Base-by-base conservation (phyloP, 2,329 filamentous ascomycete genomes). In the Bimuria novae-zelandiae region DNA sequence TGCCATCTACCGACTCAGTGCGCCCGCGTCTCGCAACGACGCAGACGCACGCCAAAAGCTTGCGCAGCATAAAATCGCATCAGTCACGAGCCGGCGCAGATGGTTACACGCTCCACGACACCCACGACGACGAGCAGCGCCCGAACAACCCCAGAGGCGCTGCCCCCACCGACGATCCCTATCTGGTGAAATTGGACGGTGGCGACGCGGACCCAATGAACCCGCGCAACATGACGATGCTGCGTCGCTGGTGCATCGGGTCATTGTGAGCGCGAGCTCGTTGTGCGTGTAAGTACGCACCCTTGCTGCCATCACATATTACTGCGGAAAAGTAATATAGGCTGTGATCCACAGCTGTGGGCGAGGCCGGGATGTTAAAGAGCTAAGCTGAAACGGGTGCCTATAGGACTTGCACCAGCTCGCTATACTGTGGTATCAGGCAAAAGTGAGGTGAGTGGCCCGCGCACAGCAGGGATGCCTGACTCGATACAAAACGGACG, bases 201-300 rank as follows among this genome's bases (percentile, higher is more conserved):
- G 86, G 84, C 4, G 86, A 91, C 52, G 75, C 79, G 42, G 92
- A 97, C 69, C 87, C 89, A 0, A 70, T 84, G 72, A 89, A 87
- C 63, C 92, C 92, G 0, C 84, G 88, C 53, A 90, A 84, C 69
- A 85, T 90, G 77, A 76, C 74, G 14, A 80, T 73, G 16, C 68
- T 75, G n/a, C 82, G 84, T 56, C 92, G 92, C 68, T 97, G 93
- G 93, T 51, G 85, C 25, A 87, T 96, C 56, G 86, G 92, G 1
- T 85, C 30, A 88, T 96, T 52, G 81, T 92, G n/a, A 86, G 87
- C 8, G 70, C 82, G 50, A 89, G 88, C 7, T 89, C 89, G 41
- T 79, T 94, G 54, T 93, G 90, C 73, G 92, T 96, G 88, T 92
- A 82, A 81, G 89, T 86, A 22, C n/a, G 29, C 33, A 36, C 29